phyloP scores from a whole-genome alignment of 2,329 filamentous ascomycete genomes.

The Didymella lethalis region DNA sequence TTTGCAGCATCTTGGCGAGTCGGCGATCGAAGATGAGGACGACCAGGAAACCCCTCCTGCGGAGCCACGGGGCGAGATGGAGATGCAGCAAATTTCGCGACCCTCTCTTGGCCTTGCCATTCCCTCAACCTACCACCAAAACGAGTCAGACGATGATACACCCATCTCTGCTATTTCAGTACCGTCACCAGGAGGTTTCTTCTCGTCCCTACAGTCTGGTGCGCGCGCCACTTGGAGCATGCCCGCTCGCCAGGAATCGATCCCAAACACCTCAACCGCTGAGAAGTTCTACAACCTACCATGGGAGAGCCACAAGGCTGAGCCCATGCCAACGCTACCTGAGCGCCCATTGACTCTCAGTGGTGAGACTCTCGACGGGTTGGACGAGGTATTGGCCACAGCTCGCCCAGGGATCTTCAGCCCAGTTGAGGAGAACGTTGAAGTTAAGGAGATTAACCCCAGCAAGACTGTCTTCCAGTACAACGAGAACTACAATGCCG shows the following conservation, averaged over 20 bases:
- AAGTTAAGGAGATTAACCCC: conserved; percentile 64
- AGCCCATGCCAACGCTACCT: conserved; percentile 26
- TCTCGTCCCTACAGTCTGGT: conserved; percentile 79
- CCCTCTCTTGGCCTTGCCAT: conserved; percentile 55
- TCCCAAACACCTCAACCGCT: conserved; percentile 87
- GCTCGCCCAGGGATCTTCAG: conserved; percentile 42
- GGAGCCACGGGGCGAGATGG: conserved; percentile 67
- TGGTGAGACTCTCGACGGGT: conserved; percentile 48
- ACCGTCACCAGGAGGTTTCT: conserved; percentile 91
- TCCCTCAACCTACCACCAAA: conserved; percentile 34
- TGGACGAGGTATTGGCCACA: conserved; percentile 42
- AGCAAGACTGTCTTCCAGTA: conserved; percentile 74
- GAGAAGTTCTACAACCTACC: conserved; percentile 90
- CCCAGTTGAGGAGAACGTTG: conserved; percentile 51
- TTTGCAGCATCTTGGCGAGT: conserved; percentile 71
- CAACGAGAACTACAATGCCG: conserved; percentile 76
- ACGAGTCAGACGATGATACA: conserved; percentile 56
- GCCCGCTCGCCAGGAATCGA: conserved; percentile 50
- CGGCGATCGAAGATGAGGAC: conserved; percentile 33
- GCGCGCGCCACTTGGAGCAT: conserved; percentile 84
- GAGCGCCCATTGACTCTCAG: conserved; percentile 38
- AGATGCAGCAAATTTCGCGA: conserved; percentile 67
- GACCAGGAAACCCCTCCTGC: conserved; percentile 42
- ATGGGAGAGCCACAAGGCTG: conserved; percentile 61
- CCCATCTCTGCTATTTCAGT: conserved; percentile 85